phyloP scores from a whole-genome alignment of 169 alveolate species.

The Cryptosporidium xiaoi region DNA sequence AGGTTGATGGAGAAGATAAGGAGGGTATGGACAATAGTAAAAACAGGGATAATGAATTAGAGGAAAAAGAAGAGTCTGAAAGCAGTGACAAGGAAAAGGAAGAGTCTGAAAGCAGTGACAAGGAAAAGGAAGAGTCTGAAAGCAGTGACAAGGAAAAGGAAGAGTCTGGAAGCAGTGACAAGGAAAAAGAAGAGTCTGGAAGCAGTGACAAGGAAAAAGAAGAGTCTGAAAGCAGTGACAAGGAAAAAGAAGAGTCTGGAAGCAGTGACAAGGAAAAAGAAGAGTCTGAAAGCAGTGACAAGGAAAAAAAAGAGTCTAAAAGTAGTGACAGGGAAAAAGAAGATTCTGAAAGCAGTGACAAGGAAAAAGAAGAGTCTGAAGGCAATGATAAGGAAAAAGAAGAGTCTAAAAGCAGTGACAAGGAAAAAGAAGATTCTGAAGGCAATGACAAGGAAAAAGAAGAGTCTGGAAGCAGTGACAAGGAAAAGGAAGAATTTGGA shows the following conservation, averaged over 20 bases:
- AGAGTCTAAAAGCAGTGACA: too few species aligned
- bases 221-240: too few species aligned
- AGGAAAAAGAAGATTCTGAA: slow-evolving; percentile 5
- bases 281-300: neutral
- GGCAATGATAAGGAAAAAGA: too few species aligned
- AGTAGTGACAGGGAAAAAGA: too few species aligned
- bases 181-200: too few species aligned
- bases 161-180: too few species aligned
- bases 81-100: neutral
- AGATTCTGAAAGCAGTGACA: too few species aligned
- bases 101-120: neutral
- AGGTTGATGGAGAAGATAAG: slow-evolving; percentile 15
- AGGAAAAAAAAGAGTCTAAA: too few species aligned
- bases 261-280: slow-evolving; percentile 10
- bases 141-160: too few species aligned
- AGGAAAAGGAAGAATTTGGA: neutral
- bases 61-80: neutral
- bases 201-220: too few species aligned
- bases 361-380: too few species aligned
- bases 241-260: neutral
- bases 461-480: neutral
- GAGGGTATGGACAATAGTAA: neutral
- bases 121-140: slow-evolving; percentile 1
- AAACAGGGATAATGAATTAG: neutral
- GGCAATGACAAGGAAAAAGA: slow-evolving; percentile 20